Evolutionary conservation across 441 rosid species (phyloP).

Genomic region (Populus hybrid): DNA sequence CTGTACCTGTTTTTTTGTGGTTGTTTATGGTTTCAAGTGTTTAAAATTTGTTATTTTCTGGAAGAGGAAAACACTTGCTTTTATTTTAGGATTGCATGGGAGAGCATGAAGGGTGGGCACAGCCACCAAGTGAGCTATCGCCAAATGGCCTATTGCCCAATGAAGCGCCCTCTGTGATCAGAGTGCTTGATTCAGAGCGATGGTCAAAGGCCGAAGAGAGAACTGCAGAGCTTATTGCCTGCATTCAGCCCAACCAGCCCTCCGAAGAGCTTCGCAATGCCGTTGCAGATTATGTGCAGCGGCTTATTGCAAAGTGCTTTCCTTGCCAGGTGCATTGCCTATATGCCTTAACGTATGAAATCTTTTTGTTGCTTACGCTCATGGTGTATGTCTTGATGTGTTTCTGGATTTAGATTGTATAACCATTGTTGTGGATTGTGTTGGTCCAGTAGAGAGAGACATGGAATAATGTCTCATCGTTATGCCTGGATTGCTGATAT

Average conservation of each 20-base stretch:
- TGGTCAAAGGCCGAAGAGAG: constrained; percentile 86
- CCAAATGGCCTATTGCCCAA: constrained; percentile 78
- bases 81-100: constrained; percentile 64
- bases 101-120: constrained; percentile 66
- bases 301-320: constrained; percentile 76
- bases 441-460: constrained; percentile 14
- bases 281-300: constrained; percentile 75
- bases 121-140: constrained; percentile 56
- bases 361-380: background rate
- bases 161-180: constrained; percentile 63
- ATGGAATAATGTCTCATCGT: constrained; percentile 1
- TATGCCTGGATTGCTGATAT: background rate
- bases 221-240: constrained; percentile 75
- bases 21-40: constrained; percentile 1
- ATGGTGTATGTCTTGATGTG: background rate
- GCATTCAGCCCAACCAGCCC: constrained; percentile 77
- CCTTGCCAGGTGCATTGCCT: constrained; percentile 53
- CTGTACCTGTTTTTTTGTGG: background rate
- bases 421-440: background rate
- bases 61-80: constrained; percentile 22
- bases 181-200: constrained; percentile 51
- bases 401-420: background rate
- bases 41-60: background rate
- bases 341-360: background rate
- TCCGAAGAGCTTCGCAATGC: constrained; percentile 87